Conservation (phyloP, 116 monocot species). For the Phalaenopsis hybrid region DNA sequence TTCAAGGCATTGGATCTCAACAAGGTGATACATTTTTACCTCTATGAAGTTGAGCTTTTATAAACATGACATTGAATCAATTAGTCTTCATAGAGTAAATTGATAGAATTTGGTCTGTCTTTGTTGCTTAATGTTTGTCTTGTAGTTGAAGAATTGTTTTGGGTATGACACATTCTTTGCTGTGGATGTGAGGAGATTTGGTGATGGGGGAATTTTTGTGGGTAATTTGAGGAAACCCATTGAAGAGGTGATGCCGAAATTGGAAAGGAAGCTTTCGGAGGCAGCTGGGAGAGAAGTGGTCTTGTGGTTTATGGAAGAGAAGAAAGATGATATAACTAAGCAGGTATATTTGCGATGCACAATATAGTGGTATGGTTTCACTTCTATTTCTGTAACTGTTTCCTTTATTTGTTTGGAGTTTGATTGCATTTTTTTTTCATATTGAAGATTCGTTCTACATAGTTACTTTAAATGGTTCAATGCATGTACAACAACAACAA, state of each 20-base stretch:
- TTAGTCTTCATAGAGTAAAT: too few species aligned
- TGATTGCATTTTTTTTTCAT: too few species aligned
- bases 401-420: background rate
- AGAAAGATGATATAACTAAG: conserved; percentile 65
- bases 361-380: background rate
- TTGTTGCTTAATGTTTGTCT: background rate
- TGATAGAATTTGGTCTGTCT: too few species aligned
- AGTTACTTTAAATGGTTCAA: too few species aligned
- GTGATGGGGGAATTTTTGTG: conserved; percentile 77
- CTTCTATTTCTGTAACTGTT: background rate
- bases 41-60: background rate
- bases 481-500: too few species aligned
- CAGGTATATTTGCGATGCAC: conserved; percentile 31
- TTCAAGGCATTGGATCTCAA: conserved; percentile 87
- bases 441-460: too few species aligned
- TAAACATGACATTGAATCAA: too few species aligned
- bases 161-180: conserved; percentile 82
- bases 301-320: conserved; percentile 86
- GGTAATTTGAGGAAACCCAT: conserved; percentile 76
- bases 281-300: conserved; percentile 72
- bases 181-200: conserved; percentile 77
- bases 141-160: conserved; percentile 73
- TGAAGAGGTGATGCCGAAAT: conserved; percentile 60
- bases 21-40: conserved; percentile 31
- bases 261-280: conserved; percentile 76